Evolutionary conservation across 176 grass and related monocot species (phyloP).

Genomic region (Musa schizocarpa): DNA sequence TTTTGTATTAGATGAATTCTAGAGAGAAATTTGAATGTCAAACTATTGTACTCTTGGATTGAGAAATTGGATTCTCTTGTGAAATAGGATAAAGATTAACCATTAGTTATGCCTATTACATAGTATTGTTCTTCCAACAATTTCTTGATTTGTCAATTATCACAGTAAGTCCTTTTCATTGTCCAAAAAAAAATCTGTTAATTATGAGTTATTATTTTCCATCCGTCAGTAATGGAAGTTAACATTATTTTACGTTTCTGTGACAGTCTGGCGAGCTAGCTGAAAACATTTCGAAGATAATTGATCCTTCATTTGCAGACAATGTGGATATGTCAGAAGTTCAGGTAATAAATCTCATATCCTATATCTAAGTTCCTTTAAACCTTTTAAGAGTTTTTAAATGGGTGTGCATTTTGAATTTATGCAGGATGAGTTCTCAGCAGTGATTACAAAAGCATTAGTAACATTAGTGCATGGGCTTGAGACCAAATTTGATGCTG

Average conservation of each 20-base stretch:
- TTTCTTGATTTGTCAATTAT: neutral
- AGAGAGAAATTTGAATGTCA: neutral
- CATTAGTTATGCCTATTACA: too few relatives aligned
- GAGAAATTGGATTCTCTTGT: too few relatives aligned
- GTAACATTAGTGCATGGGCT: conserved; percentile 94
- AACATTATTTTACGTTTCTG: conserved; percentile 12
- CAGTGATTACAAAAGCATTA: conserved; percentile 87
- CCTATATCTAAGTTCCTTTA: conserved; percentile 11
- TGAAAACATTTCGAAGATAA: conserved; percentile 94
- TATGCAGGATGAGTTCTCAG: conserved; percentile 89
- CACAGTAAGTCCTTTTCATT: too few relatives aligned
- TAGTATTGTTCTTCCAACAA: conserved; percentile 7
- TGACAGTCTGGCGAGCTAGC: conserved; percentile 85
- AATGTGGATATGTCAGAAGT: conserved; percentile 97
- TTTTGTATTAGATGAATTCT: neutral
- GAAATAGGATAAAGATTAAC: too few relatives aligned
- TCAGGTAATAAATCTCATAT: conserved; percentile 49
- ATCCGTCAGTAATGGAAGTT: neutral
- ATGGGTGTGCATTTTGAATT: conserved; percentile 21
- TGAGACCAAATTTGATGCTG: conserved; percentile 97
- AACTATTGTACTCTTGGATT: neutral
- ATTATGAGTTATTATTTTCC: too few relatives aligned
- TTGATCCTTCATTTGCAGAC: conserved; percentile 69
- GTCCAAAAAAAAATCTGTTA: too few relatives aligned
- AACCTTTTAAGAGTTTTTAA: conserved; percentile 14